Percentiles rank a stretch among this genome's conserved stretches.
Evolutionary conservation across 225 moss, liverwort and hornwort genomes (phyloP).

Genomic region (Asterella californica): DNA sequence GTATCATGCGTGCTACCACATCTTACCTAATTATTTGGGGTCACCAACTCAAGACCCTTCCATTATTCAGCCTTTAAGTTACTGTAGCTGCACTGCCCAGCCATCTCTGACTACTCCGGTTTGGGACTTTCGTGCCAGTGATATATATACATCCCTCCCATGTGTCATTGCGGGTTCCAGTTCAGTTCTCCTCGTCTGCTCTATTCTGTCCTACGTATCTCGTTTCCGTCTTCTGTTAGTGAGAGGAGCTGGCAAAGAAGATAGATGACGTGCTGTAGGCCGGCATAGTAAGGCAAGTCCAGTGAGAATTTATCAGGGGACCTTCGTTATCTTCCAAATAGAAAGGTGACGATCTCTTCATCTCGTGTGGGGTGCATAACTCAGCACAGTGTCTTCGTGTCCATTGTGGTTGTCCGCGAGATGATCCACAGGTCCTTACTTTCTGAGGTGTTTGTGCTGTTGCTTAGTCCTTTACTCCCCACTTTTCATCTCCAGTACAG

Average conservation of each 20-base stretch:
- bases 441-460: conserved; percentile 27
- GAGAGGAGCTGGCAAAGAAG: conserved; percentile 10
- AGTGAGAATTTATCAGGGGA: not conserved
- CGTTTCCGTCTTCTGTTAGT: conserved; percentile 4
- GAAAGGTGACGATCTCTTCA: conserved; percentile 13
- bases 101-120: conserved; percentile 18
- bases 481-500: conserved; percentile 21
- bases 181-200: not conserved
- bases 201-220: conserved; percentile 1
- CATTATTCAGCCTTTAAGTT: conserved; percentile 48
- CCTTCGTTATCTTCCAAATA: conserved; percentile 8
- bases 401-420: conserved; percentile 14
- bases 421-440: conserved; percentile 9
- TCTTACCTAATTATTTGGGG: conserved; percentile 51
- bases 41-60: conserved; percentile 61
- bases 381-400: conserved; percentile 17
- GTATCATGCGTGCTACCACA: conserved; percentile 36
- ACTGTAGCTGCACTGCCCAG: conserved; percentile 32
- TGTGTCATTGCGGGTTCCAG: conserved; percentile 28
- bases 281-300: not conserved
- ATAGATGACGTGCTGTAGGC: not conserved
- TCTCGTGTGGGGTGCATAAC: conserved; percentile 15
- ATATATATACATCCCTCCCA: conserved; percentile 41
- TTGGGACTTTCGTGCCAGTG: conserved; percentile 28
- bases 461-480: conserved; percentile 1